A percentile compares a stretch with the other conserved stretches of the same genome.
Conservation (phyloP, 2,329 filamentous ascomycete species). For the Waltergamsia citrina region DNA sequence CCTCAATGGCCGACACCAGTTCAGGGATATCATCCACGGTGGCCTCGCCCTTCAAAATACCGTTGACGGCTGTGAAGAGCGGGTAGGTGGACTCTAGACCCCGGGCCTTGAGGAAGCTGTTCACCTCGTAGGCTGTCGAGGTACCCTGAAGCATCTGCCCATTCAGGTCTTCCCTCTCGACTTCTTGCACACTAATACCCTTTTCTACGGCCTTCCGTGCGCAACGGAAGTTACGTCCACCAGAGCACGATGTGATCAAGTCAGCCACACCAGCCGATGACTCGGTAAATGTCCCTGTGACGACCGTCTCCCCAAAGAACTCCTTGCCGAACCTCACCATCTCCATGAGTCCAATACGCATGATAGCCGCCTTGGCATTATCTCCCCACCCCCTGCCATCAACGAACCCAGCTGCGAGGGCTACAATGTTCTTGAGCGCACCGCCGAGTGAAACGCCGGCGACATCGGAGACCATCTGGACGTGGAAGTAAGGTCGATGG, state of each 20-base stretch:
- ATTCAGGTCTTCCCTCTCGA: constrained; percentile 84
- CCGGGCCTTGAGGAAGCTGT: constrained; percentile 73
- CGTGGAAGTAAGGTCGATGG: constrained; percentile 95
- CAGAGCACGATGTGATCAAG: constrained; percentile 86
- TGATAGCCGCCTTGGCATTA: constrained; percentile 97
- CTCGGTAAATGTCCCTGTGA: constrained; percentile 86
- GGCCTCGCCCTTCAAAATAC: constrained; percentile 66
- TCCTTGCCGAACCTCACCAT: constrained; percentile 93
- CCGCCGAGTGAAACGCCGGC: constrained; percentile 91
- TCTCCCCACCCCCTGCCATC: constrained; percentile 95
- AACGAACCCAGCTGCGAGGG: constrained; percentile 87
- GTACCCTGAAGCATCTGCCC: constrained; percentile 96
- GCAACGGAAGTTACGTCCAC: constrained; percentile 89
- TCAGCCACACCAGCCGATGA: constrained; percentile 93
- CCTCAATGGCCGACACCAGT: constrained; percentile 42
- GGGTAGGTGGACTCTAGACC: constrained; percentile 79
- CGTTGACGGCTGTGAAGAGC: constrained; percentile 81
- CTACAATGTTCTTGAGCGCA: constrained; percentile 94
- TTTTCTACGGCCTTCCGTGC: constrained; percentile 80
- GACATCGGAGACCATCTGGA: constrained; percentile 89
- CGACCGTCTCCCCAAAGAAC: constrained; percentile 80
- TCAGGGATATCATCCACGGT: constrained; percentile 73
- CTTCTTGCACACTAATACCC: constrained; percentile 71
- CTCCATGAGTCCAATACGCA: constrained; percentile 91
- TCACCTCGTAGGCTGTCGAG: constrained; percentile 82